Percentiles rank a stretch among this genome's conserved stretches.
These are phyloP conservation scores for Batrachochytrium dendrobatidis DNA, from an alignment of 371 early-diverging fungal genomes.

Conservation along the genomic window DNA sequence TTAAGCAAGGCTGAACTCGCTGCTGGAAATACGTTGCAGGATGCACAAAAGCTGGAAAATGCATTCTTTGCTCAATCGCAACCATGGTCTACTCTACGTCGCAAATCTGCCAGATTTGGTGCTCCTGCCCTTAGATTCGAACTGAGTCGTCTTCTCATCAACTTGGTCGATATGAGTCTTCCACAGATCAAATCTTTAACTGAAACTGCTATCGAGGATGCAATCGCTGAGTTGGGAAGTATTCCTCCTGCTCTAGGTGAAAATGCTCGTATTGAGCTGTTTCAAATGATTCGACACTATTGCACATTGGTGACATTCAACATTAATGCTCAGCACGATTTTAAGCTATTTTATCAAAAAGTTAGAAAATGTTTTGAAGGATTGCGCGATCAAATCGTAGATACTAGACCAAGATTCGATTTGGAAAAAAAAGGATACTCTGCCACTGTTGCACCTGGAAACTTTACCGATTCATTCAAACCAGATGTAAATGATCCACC, in stretches of 20 bases:
- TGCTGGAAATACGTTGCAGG: conserved; percentile 14
- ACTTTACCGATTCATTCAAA: too few relatives aligned
- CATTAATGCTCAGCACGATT: conserved; percentile 31
- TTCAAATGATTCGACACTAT: conserved; percentile 34
- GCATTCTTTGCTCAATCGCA: conserved; percentile 20
- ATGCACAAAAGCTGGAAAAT: conserved; percentile 21
- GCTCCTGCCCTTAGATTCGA: conserved; percentile 22
- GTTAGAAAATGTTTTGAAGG: conserved; percentile 28
- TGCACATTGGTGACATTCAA: conserved; percentile 27
- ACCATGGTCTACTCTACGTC: conserved; percentile 26
- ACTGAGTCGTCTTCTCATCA: conserved; percentile 24
- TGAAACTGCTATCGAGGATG: conserved; percentile 25
- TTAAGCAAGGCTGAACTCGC: conserved; percentile 27
- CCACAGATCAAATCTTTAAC: conserved; percentile 27
- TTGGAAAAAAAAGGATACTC: conserved; percentile 16
- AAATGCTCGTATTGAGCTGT: conserved; percentile 31
- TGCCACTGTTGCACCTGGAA: too few relatives aligned
- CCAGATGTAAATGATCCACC: too few relatives aligned
- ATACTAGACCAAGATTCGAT: conserved; percentile 20
- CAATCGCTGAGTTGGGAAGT: conserved; percentile 14
- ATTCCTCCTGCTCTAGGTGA: conserved; percentile 26
- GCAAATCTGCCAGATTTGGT: conserved; percentile 32
- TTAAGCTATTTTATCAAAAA: conserved; percentile 31
- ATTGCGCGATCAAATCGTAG: conserved; percentile 18
- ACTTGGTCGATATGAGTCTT: conserved; percentile 23